phyloP scores from a whole-genome alignment of 192 early-diverging fungal species.

The Coemansia sp. region DNA sequence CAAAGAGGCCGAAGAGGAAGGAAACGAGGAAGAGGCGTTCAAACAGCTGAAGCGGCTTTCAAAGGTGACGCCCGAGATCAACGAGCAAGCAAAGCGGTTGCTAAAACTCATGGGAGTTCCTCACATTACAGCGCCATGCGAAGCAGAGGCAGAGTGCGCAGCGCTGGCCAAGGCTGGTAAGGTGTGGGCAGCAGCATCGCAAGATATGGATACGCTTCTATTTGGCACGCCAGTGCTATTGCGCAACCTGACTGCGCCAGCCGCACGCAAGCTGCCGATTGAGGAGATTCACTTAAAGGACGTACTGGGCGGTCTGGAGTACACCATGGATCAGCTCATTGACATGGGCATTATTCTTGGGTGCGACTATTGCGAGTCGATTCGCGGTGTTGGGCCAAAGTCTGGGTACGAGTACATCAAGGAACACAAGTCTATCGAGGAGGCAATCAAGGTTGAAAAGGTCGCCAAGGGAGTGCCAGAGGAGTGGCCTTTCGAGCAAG shows the following conservation, averaged over 20 bases:
- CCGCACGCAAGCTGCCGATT: conserved; percentile 89
- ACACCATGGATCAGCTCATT: conserved; percentile 86
- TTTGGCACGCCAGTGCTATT: conserved; percentile 90
- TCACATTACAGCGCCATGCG: conserved; percentile 90
- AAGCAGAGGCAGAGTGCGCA: conserved; percentile 98
- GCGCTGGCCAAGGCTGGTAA: conserved; percentile 86
- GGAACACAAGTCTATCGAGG: conserved; percentile 84
- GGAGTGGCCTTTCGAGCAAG: conserved; percentile 89
- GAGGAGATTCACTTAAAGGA: conserved; percentile 84
- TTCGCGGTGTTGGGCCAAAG: conserved; percentile 90
- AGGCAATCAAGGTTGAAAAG: conserved; percentile 78
- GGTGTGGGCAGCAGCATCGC: conserved; percentile 93
- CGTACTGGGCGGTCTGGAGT: conserved; percentile 77
- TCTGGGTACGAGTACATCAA: conserved; percentile 83
- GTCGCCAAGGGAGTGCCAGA: conserved; percentile 79
- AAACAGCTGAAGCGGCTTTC: conserved; percentile 89
- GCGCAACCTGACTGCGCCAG: conserved; percentile 92
- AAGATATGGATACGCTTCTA: conserved; percentile 99
- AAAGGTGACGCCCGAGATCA: conserved; percentile 93
- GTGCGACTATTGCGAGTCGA: conserved; percentile 97
- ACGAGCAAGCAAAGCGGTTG: conserved; percentile 87
- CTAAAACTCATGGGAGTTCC: conserved; percentile 94
- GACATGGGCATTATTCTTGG: conserved; percentile 97
- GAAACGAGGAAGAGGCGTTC: conserved; percentile 77
- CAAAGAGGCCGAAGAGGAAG: conserved; percentile 75